A percentile compares a stretch with the other conserved stretches of the same genome.
These are phyloP conservation scores for Fusarium buharicum DNA, from an alignment of 2,329 filamentous ascomycete genomes.

Conservation along the genomic window DNA sequence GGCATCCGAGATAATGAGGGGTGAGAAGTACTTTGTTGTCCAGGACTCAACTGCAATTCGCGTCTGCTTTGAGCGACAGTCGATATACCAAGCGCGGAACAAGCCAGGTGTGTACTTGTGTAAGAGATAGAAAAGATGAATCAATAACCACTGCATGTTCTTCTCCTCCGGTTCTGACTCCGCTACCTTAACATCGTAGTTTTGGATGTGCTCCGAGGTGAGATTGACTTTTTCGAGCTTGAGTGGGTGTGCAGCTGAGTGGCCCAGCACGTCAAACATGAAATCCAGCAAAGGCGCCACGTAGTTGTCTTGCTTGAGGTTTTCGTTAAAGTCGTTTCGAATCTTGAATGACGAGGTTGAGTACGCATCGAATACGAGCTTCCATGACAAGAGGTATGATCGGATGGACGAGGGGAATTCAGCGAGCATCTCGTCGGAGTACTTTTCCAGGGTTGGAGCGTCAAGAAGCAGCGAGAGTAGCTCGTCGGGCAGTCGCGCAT, in stretches of 20 bases:
- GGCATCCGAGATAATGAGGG: conserved; percentile 71
- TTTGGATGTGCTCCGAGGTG: conserved; percentile 63
- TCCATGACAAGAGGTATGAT: conserved; percentile 89
- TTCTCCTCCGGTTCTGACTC: conserved; percentile 72
- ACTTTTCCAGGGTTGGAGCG: conserved; percentile 74
- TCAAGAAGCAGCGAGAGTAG: conserved; percentile 85
- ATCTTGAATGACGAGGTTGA: conserved; percentile 81
- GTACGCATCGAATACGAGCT: conserved; percentile 89
- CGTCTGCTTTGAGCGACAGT: conserved; percentile 82
- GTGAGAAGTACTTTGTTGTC: conserved; percentile 86
- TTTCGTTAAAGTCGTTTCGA: conserved; percentile 80
- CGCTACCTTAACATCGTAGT: conserved; percentile 63
- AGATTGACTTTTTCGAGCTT: conserved; percentile 77
- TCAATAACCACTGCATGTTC: conserved; percentile 83
- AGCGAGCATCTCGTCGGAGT: conserved; percentile 72
- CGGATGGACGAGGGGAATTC: conserved; percentile 76
- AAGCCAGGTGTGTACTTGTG: conserved; percentile 81
- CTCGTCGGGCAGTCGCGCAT: conserved; percentile 82
- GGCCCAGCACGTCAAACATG: conserved; percentile 84
- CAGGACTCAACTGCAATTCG: conserved; percentile 82
- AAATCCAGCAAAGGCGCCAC: conserved; percentile 78
- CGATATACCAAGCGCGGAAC: conserved; percentile 86
- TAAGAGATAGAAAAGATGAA: conserved; percentile 85
- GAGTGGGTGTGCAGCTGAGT: conserved; percentile 76
- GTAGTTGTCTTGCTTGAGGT: conserved; percentile 78